Conservation (phyloP, 1,284 basidiomycete genomes). For the Puccinia horiana region DNA sequence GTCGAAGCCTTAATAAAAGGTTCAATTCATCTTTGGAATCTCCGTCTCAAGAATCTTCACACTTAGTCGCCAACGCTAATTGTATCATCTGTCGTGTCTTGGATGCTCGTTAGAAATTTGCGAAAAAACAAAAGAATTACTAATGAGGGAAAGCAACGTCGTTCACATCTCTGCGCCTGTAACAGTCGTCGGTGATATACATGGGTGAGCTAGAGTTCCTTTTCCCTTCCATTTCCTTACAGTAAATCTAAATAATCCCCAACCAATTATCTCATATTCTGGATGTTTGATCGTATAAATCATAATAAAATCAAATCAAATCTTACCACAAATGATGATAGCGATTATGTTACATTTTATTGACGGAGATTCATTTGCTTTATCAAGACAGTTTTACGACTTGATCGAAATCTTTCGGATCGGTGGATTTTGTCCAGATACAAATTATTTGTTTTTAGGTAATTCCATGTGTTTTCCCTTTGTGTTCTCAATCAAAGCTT, state of each 20-base stretch:
- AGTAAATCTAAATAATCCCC: conserved; percentile 50
- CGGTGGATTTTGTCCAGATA: conserved; percentile 92
- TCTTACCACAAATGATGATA: neutral
- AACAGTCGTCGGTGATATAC: conserved; percentile 98
- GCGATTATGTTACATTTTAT: neutral
- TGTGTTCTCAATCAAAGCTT: conserved; percentile 10
- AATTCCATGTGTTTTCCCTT: conserved; percentile 58
- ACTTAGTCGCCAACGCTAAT: neutral
- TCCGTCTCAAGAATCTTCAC: neutral
- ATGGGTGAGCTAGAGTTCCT: conserved; percentile 70
- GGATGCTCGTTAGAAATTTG: conserved; percentile 73
- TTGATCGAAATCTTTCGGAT: conserved; percentile 98
- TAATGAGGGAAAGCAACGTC: conserved; percentile 98
- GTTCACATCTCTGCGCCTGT: conserved; percentile 97
- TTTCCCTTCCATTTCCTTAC: conserved; percentile 27
- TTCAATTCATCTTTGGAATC: neutral
- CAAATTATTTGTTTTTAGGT: conserved; percentile 97
- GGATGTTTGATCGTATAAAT: neutral
- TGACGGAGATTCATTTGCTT: conserved; percentile 4
- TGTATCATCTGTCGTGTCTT: neutral
- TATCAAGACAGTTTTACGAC: conserved; percentile 91
- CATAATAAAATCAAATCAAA: neutral
- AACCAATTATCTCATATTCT: conserved; percentile 25
- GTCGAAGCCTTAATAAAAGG: conserved; percentile 80
- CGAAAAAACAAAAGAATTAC: conserved; percentile 95